A percentile compares a stretch with the other conserved stretches of the same genome.
These are phyloP conservation scores for Pterocarpus macrocarpus DNA, from an alignment of 306 rosid genomes.

Conservation along the genomic window DNA sequence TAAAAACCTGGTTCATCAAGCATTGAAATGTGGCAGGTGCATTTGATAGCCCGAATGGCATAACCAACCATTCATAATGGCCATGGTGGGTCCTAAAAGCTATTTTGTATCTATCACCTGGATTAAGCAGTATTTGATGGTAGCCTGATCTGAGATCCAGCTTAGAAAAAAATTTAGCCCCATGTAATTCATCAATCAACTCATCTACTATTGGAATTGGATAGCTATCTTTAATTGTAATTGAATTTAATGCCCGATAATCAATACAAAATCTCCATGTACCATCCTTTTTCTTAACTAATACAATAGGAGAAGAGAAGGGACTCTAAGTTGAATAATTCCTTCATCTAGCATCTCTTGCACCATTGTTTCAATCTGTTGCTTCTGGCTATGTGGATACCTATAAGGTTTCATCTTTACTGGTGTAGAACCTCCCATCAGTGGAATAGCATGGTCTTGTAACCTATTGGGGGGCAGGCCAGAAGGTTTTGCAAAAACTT, in stretches of 20 bases:
- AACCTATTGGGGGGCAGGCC: background rate
- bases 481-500: background rate
- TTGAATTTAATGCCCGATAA: background rate
- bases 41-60: background rate
- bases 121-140: background rate
- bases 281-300: background rate
- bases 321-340: background rate
- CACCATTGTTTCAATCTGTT: background rate
- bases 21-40: background rate
- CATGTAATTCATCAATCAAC: background rate
- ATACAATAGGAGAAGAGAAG: background rate
- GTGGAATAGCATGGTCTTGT: background rate
- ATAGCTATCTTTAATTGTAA: background rate
- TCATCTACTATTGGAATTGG: background rate
- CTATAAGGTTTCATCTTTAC: background rate
- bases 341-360: background rate
- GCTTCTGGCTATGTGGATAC: background rate
- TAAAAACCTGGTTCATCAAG: too few species aligned
- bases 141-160: background rate
- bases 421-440: background rate
- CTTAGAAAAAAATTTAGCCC: background rate
- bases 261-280: background rate
- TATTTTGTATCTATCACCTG: background rate
- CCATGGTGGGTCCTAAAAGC: background rate
- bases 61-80: background rate